Base-by-base conservation (phyloP, 352 stramenopile species). In the Pythium phragmiticola region DNA sequence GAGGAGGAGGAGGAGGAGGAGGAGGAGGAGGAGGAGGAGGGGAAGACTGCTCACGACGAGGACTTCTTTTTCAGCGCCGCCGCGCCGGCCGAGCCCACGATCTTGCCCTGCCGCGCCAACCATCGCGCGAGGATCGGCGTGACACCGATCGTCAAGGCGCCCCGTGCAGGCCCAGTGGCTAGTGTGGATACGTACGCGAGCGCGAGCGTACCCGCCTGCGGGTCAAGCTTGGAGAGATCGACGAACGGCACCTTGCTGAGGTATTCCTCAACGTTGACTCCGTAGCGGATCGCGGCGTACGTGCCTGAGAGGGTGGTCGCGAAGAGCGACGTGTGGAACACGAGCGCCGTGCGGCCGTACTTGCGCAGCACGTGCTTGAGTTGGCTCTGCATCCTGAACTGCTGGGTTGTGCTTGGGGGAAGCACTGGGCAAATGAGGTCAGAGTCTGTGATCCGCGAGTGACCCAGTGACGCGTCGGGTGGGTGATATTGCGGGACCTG, bases 271-370 rank as follows among this genome's bases (percentile, higher is more conserved):
- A 95, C 72, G 49, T 95, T 75, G 17, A 91, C 57, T 57, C 86
- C 86, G 56, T 83, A 69, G 48, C 78, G 72, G 59, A 95, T 90
- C 36, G 81, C 81, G 4, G 69, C 71, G 58, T 91, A 95, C 21
- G 80, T 85, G 46, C 83, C 90, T 1, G 82, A 84, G 66, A 99
- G 97, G 66, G 98, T 98, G 17, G 95, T 90, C 7, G 88, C 91
- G 79, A 99, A 99, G 45, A 95, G 67, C 64, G 93, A 96, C 21
- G 95, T 87, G 56, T 98, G 71, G 53, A 97, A 89, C 83, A 98
- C 89, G 42, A 98, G 72, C 33, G 90, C 73, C 57, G 98, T 86
- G 74, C 98, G 98, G 13, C 97, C 87, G 80, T 99, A 98, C 66
- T 97, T 92, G 69, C 95, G 80, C 23, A 91, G 74, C 63, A 96